These are phyloP conservation scores for Inga laurina DNA, from an alignment of 306 rosid genomes.

Conservation along the genomic window DNA sequence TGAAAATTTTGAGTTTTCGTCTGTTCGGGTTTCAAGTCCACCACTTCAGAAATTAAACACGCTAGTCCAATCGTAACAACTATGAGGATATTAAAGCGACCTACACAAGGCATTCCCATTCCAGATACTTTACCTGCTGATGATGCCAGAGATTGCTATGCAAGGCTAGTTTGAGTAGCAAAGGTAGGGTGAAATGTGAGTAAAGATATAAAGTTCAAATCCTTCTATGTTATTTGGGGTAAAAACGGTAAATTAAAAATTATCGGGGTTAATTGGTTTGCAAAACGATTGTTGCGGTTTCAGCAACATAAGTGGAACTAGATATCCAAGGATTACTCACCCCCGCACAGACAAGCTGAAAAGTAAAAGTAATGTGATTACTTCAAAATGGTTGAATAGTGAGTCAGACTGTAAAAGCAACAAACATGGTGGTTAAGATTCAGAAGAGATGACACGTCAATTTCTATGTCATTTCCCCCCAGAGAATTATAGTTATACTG, in stretches of 20 bases:
- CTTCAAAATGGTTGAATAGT: background rate
- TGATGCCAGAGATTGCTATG: background rate
- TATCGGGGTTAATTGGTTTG: background rate
- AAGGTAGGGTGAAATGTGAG: background rate
- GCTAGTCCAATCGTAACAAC: background rate
- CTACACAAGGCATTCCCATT: background rate
- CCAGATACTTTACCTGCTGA: background rate
- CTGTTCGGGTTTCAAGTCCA: background rate
- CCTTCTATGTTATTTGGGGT: background rate
- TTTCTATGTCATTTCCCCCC: constrained; percentile 24
- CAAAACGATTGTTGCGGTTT: background rate
- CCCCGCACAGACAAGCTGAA: background rate
- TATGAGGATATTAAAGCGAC: background rate
- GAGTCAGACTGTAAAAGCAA: constrained; percentile 11
- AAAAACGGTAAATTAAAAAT: too few species aligned
- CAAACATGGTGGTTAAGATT: background rate
- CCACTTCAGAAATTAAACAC: background rate
- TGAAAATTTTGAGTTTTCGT: background rate
- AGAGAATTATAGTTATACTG: constrained; percentile 3
- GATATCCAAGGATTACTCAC: background rate
- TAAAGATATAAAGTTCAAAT: background rate
- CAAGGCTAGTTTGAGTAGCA: background rate
- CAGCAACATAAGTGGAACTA: background rate
- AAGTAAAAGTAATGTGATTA: background rate
- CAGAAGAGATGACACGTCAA: background rate